These are phyloP conservation scores for Botryotinia convoluta DNA, from an alignment of 2,329 filamentous ascomycete genomes.

Conservation along the genomic window DNA sequence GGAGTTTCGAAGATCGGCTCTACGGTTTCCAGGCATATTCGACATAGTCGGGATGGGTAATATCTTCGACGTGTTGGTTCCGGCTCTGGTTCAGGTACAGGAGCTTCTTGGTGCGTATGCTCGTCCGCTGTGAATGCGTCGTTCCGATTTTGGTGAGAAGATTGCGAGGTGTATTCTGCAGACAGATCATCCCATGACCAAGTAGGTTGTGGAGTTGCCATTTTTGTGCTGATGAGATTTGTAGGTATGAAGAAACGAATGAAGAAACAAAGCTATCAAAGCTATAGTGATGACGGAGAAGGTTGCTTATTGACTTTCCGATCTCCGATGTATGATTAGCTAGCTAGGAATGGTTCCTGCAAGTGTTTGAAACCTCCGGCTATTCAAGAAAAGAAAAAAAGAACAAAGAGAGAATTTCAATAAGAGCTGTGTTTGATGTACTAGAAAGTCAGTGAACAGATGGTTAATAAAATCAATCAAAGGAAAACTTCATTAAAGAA, in stretches of 20 bases:
- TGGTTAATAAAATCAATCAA: slow-evolving; percentile 16
- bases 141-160: background rate
- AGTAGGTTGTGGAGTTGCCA: background rate
- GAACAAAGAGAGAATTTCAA: background rate
- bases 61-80: slow-evolving; percentile 42
- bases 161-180: background rate
- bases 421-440: background rate
- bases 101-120: background rate
- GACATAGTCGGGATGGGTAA: slow-evolving; percentile 74
- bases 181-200: slow-evolving; percentile 14
- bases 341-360: background rate
- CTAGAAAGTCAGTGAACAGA: slow-evolving; percentile 3
- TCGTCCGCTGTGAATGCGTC: background rate
- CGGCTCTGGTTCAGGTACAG: slow-evolving; percentile 1
- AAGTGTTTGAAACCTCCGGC: background rate
- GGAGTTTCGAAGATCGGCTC: slow-evolving; percentile 57
- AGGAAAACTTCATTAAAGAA: slow-evolving; percentile 20
- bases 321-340: background rate
- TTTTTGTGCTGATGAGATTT: background rate
- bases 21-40: slow-evolving; percentile 79
- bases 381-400: background rate
- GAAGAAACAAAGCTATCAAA: background rate
- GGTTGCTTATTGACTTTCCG: background rate
- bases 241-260: background rate
- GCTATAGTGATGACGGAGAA: background rate